Evolutionary conservation across 1,284 basidiomycete genomes (phyloP), one percentile per base, ranked within the genome.

Genomic region (Chondrostereum purpureum): DNA sequence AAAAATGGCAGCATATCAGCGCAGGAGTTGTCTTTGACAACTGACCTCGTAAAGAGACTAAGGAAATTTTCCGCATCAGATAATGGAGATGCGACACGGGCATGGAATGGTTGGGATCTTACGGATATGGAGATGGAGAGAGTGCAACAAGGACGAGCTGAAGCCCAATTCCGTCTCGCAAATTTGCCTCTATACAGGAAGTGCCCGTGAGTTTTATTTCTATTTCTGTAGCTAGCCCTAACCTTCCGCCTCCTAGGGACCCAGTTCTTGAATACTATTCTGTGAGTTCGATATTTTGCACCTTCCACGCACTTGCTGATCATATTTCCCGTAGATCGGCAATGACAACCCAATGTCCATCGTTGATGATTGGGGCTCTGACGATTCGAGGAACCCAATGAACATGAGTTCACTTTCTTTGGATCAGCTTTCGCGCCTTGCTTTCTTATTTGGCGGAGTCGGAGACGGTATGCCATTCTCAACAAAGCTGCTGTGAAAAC

Each of bases 291-390:
- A n/a, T n/a, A n/a, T n/a, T n/a, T n/a, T n/a, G n/a, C n/a, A n/a
- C n/a, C n/a, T n/a, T n/a, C n/a, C 36, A 14, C 12, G 10, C 18
- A 8, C 10, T 10, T 37, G 10, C 18, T 14, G 12, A 17, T 37
- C 10, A 14, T 10, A 37, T 19, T 12, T 37, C 10, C 16, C 16
- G 10, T 37, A 37, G 36, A 37, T 37, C 17, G 36, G 36, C 8
- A 8, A 37, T 37, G 36, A 37, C 16, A 8, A 16, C 12, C 17
- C 22, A n/a, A 41, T 41, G 39, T 41, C 17, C 20, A 41, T 21
- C 39, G 39, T 22, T 22, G 36, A 37, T 17, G 36, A 37, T 17
- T 37, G 36, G 36, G 36, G 36, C 8, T 17, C 36, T 37, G 16
- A n/a, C n/a, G n/a, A n/a, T n/a, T n/a, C n/a, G n/a, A n/a, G n/a